Percentiles rank a stretch among this genome's conserved stretches.
These are phyloP conservation scores for Lichtheimia ramosa DNA, from an alignment of 371 early-diverging fungal species.

Conservation along the genomic window DNA sequence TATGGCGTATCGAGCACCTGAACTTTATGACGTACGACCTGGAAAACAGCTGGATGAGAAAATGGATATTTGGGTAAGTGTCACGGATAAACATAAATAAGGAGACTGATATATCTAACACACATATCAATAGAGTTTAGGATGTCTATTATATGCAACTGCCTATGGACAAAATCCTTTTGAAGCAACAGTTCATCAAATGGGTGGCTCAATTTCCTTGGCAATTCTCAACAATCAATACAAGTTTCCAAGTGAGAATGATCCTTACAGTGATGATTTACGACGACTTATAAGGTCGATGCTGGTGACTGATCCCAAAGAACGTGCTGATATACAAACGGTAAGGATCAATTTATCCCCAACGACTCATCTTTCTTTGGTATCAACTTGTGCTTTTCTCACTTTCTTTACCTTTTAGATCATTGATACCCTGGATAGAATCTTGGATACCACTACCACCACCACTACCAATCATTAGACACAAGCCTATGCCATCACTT, in stretches of 20 bases:
- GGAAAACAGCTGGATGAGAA: slow-evolving; percentile 62
- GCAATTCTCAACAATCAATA: slow-evolving; percentile 68
- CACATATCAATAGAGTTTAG: slow-evolving; percentile 41
- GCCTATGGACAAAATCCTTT: slow-evolving; percentile 74
- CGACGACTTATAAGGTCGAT: slow-evolving; percentile 57
- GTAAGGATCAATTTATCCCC: slow-evolving; percentile 9
- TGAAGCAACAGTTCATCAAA: slow-evolving; percentile 63
- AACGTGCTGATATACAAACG: slow-evolving; percentile 62
- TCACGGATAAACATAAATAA: neutral
- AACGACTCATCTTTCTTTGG: no score
- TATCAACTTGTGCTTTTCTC: no score
- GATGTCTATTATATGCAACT: slow-evolving; percentile 72
- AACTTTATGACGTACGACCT: slow-evolving; percentile 75
- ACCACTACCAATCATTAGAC: neutral
- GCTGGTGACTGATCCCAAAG: slow-evolving; percentile 62
- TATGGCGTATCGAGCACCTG: slow-evolving; percentile 78
- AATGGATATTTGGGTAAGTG: slow-evolving; percentile 73
- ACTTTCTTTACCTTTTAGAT: neutral
- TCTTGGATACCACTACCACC: neutral
- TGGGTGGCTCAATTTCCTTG: slow-evolving; percentile 71
- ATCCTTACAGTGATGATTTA: slow-evolving; percentile 61
- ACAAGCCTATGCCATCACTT: no score
- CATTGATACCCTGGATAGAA: slow-evolving; percentile 1
- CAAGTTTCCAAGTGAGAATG: slow-evolving; percentile 44
- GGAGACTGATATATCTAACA: no score